These are phyloP conservation scores for Agroathelia rolfsii DNA, from an alignment of 1,284 basidiomycete species.

Conservation along the genomic window DNA sequence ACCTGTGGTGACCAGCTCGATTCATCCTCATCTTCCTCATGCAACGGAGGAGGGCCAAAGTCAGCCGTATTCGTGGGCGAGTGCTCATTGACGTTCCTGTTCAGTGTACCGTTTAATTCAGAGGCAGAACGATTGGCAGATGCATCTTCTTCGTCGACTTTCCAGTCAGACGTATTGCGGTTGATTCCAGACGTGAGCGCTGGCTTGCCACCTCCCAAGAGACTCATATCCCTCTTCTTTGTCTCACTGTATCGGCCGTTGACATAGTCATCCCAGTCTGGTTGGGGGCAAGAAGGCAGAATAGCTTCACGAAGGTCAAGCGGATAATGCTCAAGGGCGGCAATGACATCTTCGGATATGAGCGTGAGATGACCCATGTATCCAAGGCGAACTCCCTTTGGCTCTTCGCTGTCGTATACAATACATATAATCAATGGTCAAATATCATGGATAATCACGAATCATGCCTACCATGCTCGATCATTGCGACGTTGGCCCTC, in stretches of 20 bases:
- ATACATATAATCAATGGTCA: constrained; percentile 5
- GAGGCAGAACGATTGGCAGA: constrained; percentile 15
- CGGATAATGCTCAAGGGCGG: constrained; percentile 79
- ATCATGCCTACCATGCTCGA: constrained; percentile 45
- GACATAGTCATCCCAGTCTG: constrained; percentile 85
- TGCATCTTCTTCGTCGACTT: constrained; percentile 61
- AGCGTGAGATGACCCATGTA: constrained; percentile 97
- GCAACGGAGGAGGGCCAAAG: constrained; percentile 49
- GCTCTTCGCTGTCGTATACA: constrained; percentile 36
- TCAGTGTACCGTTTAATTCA: constrained; percentile 47
- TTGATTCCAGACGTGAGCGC: constrained; percentile 33
- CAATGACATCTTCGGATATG: constrained; percentile 86
- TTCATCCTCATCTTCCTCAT: constrained; percentile 38
- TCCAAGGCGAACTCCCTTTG: constrained; percentile 71
- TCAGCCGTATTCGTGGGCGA: constrained; percentile 46
- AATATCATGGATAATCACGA: constrained; percentile 5
- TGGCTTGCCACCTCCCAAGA: constrained; percentile 79
- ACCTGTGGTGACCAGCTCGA: constrained; percentile 21
- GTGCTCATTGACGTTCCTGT: constrained; percentile 31
- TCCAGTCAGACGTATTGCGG: constrained; percentile 42
- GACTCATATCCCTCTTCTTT: constrained; percentile 70
- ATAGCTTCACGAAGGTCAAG: constrained; percentile 64
- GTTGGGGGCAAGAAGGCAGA: constrained; percentile 57
- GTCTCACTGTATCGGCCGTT: constrained; percentile 76
- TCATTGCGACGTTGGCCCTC: constrained; percentile 79